A percentile compares a stretch with the other conserved stretches of the same genome.
phyloP scores from a whole-genome alignment of 495 filamentous ascomycete genomes.

The Penicillium bovifimosum region DNA sequence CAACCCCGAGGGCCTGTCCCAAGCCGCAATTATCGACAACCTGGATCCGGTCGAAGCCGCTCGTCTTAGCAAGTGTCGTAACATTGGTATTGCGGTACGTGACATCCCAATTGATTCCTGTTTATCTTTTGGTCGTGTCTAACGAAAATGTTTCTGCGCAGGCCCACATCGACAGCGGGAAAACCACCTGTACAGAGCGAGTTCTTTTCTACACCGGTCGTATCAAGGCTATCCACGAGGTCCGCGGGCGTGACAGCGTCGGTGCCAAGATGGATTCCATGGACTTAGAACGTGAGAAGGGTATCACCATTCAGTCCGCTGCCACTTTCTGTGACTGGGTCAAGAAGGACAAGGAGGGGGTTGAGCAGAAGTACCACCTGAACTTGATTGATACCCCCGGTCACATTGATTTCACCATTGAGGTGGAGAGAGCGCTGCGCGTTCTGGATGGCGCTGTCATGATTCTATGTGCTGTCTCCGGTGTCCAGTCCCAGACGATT shows the following conservation, averaged over 20 bases:
- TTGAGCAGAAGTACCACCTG: constrained; percentile 90
- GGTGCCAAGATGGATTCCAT: constrained; percentile 99
- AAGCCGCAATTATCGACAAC: constrained; percentile 66
- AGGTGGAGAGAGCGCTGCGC: constrained; percentile 93
- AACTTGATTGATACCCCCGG: constrained; percentile 99
- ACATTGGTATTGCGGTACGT: constrained; percentile 95
- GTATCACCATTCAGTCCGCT: constrained; percentile 97
- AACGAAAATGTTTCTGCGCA: constrained; percentile 27
- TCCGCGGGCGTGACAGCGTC: constrained; percentile 88
- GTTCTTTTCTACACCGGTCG: constrained; percentile 98
- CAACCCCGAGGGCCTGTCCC: constrained; percentile 53
- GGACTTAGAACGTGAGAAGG: constrained; percentile 96
- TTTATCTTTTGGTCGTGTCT: constrained; percentile 1
- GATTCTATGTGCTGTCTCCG: constrained; percentile 96
- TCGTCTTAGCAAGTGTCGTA: constrained; percentile 74
- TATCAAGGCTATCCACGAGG: constrained; percentile 96
- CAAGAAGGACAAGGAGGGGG: constrained; percentile 65
- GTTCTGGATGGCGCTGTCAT: constrained; percentile 97
- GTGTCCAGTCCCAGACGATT: constrained; percentile 96
- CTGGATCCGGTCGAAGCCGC: constrained; percentile 69
- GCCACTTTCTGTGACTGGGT: constrained; percentile 98
- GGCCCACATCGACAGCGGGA: constrained; percentile 99
- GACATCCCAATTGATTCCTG: neutral
- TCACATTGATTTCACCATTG: constrained; percentile 99
- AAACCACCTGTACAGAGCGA: constrained; percentile 94